Percentiles rank a stretch among this genome's conserved stretches.
phyloP scores from a whole-genome alignment of 805 yeast species.

The Candida pseudofarinosa region DNA sequence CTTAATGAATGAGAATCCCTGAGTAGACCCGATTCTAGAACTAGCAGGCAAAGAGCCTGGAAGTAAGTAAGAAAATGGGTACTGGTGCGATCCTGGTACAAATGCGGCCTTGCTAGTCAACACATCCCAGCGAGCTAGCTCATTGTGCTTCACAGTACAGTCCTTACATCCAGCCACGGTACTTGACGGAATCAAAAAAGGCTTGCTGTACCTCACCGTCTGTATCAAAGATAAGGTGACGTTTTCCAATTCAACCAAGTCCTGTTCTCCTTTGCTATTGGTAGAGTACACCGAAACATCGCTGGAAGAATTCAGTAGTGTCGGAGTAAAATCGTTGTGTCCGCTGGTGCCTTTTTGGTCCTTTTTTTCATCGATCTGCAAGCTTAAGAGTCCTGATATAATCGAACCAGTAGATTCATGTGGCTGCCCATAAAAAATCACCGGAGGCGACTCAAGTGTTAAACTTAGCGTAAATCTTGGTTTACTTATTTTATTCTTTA shows the following conservation, averaged over 20 bases:
- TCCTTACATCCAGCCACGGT: constrained; percentile 49
- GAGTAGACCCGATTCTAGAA: constrained; percentile 53
- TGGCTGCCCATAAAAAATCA: constrained; percentile 77
- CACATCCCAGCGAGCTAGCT: constrained; percentile 86
- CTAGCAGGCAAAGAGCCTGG: constrained; percentile 90
- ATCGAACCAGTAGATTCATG: constrained; percentile 81
- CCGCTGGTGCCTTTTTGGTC: not conserved
- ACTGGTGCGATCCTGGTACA: constrained; percentile 69
- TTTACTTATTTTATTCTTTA: not conserved
- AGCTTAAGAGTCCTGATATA: constrained; percentile 69
- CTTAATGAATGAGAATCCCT: constrained; percentile 48
- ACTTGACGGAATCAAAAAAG: constrained; percentile 55
- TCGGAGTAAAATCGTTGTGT: constrained; percentile 10
- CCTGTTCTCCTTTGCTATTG: constrained; percentile 17
- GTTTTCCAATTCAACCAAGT: constrained; percentile 47
- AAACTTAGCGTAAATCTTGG: constrained; percentile 48
- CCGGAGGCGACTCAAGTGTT: constrained; percentile 85
- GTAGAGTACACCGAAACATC: constrained; percentile 7
- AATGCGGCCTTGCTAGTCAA: constrained; percentile 56
- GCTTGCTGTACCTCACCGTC: constrained; percentile 59
- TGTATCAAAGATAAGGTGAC: constrained; percentile 73
- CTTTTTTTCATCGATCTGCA: constrained; percentile 26
- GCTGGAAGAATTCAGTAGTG: constrained; percentile 11
- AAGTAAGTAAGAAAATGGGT: constrained; percentile 84
- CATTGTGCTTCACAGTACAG: constrained; percentile 53